phyloP scores from a whole-genome alignment of 2,329 filamentous ascomycete species.

The Aspergillus fumigatus region DNA sequence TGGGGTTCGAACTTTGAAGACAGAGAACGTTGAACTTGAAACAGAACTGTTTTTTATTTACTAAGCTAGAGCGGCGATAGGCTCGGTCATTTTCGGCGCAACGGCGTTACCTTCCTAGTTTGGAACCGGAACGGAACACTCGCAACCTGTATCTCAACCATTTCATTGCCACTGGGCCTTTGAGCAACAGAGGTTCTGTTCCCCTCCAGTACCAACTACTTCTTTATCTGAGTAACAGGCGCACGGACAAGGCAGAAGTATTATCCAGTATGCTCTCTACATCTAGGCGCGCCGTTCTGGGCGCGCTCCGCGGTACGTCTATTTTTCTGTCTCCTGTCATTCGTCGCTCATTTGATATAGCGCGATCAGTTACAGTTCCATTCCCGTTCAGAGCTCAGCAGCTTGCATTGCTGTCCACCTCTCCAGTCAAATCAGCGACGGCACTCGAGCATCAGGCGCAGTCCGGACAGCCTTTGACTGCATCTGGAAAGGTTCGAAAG shows the following conservation, averaged over 20 bases:
- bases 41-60: neutral
- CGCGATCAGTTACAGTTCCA: conserved; percentile 25
- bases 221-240: neutral
- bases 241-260: neutral
- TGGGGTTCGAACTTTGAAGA: neutral
- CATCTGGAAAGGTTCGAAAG: conserved; percentile 42
- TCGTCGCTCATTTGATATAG: conserved; percentile 21
- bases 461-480: conserved; percentile 31
- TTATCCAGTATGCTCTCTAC: conserved; percentile 23
- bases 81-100: neutral
- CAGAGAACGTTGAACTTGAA: neutral
- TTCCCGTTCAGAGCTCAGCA: conserved; percentile 32
- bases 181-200: neutral
- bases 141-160: neutral
- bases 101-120: neutral
- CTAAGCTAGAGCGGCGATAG: neutral
- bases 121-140: neutral
- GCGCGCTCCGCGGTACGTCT: conserved; percentile 25
- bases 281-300: conserved; percentile 21
- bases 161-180: neutral
- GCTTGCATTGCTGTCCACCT: conserved; percentile 39
- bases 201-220: neutral
- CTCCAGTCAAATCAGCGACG: conserved; percentile 40
- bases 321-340: conserved; percentile 1
- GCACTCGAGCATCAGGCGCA: conserved; percentile 36